These are phyloP conservation scores for Mortierella sp. DNA, from an alignment of 371 early-diverging fungal genomes.

Conservation along the genomic window DNA sequence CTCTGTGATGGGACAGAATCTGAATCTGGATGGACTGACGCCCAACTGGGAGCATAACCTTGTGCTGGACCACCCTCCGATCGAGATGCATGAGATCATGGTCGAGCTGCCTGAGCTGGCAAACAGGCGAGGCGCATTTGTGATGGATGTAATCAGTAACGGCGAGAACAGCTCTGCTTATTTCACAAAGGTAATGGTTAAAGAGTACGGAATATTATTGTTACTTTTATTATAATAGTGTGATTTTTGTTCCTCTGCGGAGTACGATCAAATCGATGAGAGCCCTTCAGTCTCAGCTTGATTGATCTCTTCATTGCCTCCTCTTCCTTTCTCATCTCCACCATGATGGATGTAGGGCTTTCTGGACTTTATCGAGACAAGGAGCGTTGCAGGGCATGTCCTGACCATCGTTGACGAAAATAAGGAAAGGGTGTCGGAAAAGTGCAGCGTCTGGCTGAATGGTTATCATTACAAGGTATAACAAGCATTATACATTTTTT, in stretches of 20 bases:
- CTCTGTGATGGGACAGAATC: conserved; percentile 11
- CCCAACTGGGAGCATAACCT: conserved; percentile 52
- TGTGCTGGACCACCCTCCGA: conserved; percentile 12
- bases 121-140: conserved; percentile 42
- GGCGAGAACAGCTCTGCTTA: conserved; percentile 47
- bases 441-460: conserved; percentile 57
- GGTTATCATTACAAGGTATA: conserved; percentile 62
- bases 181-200: conserved; percentile 43
- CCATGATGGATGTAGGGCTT: conserved; percentile 57
- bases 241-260: not conserved
- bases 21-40: conserved; percentile 49
- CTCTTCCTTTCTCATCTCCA: no score
- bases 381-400: conserved; percentile 65
- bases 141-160: conserved; percentile 55
- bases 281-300: no score
- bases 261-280: no score
- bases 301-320: no score
- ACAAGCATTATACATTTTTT: not conserved
- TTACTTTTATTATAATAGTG: not conserved
- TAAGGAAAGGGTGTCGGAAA: conserved; percentile 34
- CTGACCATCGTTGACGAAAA: conserved; percentile 61
- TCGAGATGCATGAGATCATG: conserved; percentile 30
- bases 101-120: conserved; percentile 42
- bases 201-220: not conserved
- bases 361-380: conserved; percentile 58